A percentile compares a stretch with the other conserved stretches of the same genome.
phyloP scores from a whole-genome alignment of 73 alveolate species.

The Strombidium stylifer region DNA sequence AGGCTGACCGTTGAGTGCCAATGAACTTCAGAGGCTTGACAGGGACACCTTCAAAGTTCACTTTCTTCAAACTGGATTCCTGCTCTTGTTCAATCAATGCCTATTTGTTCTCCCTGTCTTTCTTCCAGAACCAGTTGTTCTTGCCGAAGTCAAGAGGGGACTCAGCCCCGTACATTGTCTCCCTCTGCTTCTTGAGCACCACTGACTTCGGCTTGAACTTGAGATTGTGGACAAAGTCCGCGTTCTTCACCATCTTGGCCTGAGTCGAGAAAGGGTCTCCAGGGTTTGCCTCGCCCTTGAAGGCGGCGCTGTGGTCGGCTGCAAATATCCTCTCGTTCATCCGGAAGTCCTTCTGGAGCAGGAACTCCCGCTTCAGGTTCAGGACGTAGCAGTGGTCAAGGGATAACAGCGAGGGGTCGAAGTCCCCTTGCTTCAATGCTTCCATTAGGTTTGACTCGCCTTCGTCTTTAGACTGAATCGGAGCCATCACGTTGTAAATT shows the following conservation, averaged over 20 bases:
- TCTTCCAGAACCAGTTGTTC: neutral
- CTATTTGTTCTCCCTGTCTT: neutral
- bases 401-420: neutral
- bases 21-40: neutral
- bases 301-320: neutral
- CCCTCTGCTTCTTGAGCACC: no score
- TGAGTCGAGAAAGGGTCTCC: neutral
- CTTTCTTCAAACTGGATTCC: neutral
- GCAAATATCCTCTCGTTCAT: no score
- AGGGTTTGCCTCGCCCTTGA: neutral
- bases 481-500: conserved; percentile 34
- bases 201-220: neutral
- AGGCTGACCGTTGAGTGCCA: conserved; percentile 39
- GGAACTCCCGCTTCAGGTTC: no score
- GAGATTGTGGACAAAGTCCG: neutral
- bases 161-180: no score
- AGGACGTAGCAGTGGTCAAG: conserved; percentile 9
- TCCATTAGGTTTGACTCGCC: neutral
- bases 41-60: neutral
- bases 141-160: neutral
- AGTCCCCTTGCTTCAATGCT: neutral
- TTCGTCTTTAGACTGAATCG: conserved; percentile 5
- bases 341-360: no score
- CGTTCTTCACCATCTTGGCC: neutral
- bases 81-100: neutral